A percentile compares a stretch with the other conserved stretches of the same genome.
Conservation (phyloP, 257 asterid genomes). For the Scutellaria galericulata region DNA sequence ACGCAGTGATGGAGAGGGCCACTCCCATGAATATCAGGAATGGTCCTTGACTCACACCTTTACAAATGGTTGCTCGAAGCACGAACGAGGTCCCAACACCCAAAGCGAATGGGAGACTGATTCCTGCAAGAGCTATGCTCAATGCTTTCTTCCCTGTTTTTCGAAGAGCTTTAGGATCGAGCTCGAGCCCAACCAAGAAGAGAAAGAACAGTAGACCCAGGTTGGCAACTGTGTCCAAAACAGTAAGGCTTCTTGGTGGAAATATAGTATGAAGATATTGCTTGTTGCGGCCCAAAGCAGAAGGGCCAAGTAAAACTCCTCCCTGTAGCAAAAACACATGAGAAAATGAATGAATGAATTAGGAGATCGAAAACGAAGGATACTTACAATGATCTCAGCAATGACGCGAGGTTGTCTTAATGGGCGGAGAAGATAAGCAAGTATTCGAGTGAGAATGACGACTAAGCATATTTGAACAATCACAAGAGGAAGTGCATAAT, state of each 20-base stretch:
- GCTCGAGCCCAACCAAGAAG: conserved; percentile 66
- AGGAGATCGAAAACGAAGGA: background rate
- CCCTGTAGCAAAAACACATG: conserved; percentile 42
- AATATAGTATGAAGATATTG: conserved; percentile 56
- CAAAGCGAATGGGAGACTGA: conserved; percentile 57
- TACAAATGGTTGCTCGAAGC: conserved; percentile 55
- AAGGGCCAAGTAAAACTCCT: conserved; percentile 69
- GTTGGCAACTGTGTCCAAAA: conserved; percentile 66
- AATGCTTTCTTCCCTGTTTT: conserved; percentile 68
- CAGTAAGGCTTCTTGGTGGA: conserved; percentile 61
- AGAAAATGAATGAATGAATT: no score
- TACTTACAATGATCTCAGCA: conserved; percentile 82
- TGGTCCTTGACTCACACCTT: conserved; percentile 59
- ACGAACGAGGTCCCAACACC: conserved; percentile 68
- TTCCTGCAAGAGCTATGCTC: conserved; percentile 63
- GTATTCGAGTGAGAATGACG: conserved; percentile 56
- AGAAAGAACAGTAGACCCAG: conserved; percentile 66
- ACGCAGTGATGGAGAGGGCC: conserved; percentile 71
- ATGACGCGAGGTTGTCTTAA: conserved; percentile 85
- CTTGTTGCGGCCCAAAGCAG: conserved; percentile 63
- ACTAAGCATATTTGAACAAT: conserved; percentile 80
- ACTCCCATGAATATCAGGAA: conserved; percentile 73
- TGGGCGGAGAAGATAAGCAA: conserved; percentile 74
- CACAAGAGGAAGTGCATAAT: conserved; percentile 75
- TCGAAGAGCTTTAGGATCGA: conserved; percentile 57